These are phyloP conservation scores for Monilinia vaccinii-corymbosi DNA, from an alignment of 2,329 filamentous ascomycete species.

Conservation along the genomic window DNA sequence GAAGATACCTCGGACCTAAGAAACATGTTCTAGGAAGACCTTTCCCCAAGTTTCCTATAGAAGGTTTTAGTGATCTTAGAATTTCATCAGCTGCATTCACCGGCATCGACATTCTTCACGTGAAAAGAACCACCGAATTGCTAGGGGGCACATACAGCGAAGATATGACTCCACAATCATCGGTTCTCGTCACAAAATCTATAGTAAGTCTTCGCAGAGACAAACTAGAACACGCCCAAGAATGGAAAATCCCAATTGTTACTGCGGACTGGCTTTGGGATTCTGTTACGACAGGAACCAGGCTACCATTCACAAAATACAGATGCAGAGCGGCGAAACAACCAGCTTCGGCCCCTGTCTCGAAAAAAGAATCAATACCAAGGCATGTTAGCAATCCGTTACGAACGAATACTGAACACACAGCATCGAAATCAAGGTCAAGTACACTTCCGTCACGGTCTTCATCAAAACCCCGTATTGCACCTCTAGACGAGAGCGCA, in stretches of 20 bases:
- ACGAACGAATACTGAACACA: background rate
- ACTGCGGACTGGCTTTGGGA: slow-evolving; percentile 76
- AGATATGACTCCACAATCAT: slow-evolving; percentile 60
- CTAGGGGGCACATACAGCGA: slow-evolving; percentile 78
- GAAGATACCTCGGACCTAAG: slow-evolving; percentile 58
- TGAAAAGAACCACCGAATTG: slow-evolving; percentile 66
- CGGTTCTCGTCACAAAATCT: slow-evolving; percentile 57
- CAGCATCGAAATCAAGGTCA: slow-evolving; percentile 5
- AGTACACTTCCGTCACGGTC: slow-evolving; percentile 12
- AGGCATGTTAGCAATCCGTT: background rate
- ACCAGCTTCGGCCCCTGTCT: slow-evolving; percentile 17
- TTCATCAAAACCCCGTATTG: slow-evolving; percentile 9
- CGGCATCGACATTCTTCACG: slow-evolving; percentile 76
- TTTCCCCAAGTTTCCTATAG: slow-evolving; percentile 60
- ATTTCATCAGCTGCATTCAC: slow-evolving; percentile 77
- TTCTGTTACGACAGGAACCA: slow-evolving; percentile 54
- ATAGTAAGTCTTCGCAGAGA: slow-evolving; percentile 48
- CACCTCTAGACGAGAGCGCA: slow-evolving; percentile 17
- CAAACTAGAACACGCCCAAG: slow-evolving; percentile 68
- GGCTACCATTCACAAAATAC: slow-evolving; percentile 40
- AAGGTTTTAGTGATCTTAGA: slow-evolving; percentile 58
- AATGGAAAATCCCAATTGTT: slow-evolving; percentile 75
- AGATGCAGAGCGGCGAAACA: slow-evolving; percentile 28
- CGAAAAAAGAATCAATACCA: background rate
- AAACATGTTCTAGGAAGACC: slow-evolving; percentile 69